Base-by-base conservation (phyloP, 805 yeast genomes). In the Maudiozyma turicensis region DNA sequence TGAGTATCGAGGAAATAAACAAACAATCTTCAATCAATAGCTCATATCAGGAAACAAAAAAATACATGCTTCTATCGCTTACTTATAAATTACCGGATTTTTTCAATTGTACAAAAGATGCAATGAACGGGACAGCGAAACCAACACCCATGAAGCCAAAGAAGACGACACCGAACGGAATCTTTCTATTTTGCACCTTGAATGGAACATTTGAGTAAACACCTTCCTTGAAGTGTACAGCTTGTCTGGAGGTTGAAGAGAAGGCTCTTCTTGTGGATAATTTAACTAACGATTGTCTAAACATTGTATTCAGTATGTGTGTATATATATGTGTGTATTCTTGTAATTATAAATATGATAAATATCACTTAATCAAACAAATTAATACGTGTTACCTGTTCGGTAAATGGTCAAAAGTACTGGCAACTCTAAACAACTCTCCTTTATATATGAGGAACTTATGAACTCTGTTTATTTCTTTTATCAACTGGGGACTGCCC, bases 131-230 rank as follows among this genome's bases (percentile, higher is more conserved):
- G 50, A 83, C 72, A 53, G 80, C 77, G 54, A 81, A 75, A 52
- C 88, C 91, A 41, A 80, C 63, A 67, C 84, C 80, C 57, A 84
- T 75, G 73, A 81, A 84, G 48, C 89, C 80, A 76, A 86, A 84
- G 76, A 84, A 95, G 57, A 84, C 76, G 47, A 88, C 73, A 58
- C 82, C 86, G 69, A 78, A 89, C 58, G 97, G 98, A 57, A 91
- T 77, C 74, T 81, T 85, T 78, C 95, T 89, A 80, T 82, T 76
- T 78, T 88, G 89, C 55, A 91, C 95, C 77, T 81, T 81, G 81
- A 91, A 93, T 57, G 99, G 99, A 55, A 91, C 66, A 80, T 93
- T 91, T 63, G 84, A 75, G 82, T 93, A 93, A 44, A 83, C 82
- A 64, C 97, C 97, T 64, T 79, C 84, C 61, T 81, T 80, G 65